phyloP scores from a whole-genome alignment of 1,284 basidiomycete species.

The Paramarasmius palmivorus region DNA sequence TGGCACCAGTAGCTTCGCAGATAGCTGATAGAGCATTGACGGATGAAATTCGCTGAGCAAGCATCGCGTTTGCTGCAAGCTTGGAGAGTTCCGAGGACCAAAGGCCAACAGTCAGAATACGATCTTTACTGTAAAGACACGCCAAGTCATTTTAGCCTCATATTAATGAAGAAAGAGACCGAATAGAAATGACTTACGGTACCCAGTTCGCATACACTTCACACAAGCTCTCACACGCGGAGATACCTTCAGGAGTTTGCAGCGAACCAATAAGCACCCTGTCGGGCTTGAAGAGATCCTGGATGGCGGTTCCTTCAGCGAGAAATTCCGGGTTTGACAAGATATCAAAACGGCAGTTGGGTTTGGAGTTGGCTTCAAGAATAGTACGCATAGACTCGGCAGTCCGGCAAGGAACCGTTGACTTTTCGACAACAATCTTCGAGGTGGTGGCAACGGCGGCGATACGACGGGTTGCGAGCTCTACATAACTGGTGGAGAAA shows the following conservation, averaged over 20 bases:
- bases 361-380: slow-evolving; percentile 95
- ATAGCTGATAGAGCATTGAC: slow-evolving; percentile 98
- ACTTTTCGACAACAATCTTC: slow-evolving; percentile 99
- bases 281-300: slow-evolving; percentile 87
- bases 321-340: slow-evolving; percentile 99
- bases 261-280: slow-evolving; percentile 97
- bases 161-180: not conserved
- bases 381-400: slow-evolving; percentile 99
- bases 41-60: slow-evolving; percentile 97
- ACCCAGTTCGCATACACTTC: slow-evolving; percentile 97
- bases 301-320: slow-evolving; percentile 96
- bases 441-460: slow-evolving; percentile 87
- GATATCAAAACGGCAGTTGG: slow-evolving; percentile 92
- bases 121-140: slow-evolving; percentile 50
- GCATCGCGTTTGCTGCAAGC: slow-evolving; percentile 98
- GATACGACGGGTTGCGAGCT: slow-evolving; percentile 94
- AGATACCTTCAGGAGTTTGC: slow-evolving; percentile 81
- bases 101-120: slow-evolving; percentile 92
- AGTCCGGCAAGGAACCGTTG: slow-evolving; percentile 97
- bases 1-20: slow-evolving; percentile 99
- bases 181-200: slow-evolving; percentile 51
- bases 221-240: slow-evolving; percentile 76
- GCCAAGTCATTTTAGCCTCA: not conserved
- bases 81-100: slow-evolving; percentile 99
- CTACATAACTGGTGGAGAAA: slow-evolving; percentile 77